phyloP scores from a whole-genome alignment of 2,329 filamentous ascomycete species.

The Pyrenophora tritici-repentis region DNA sequence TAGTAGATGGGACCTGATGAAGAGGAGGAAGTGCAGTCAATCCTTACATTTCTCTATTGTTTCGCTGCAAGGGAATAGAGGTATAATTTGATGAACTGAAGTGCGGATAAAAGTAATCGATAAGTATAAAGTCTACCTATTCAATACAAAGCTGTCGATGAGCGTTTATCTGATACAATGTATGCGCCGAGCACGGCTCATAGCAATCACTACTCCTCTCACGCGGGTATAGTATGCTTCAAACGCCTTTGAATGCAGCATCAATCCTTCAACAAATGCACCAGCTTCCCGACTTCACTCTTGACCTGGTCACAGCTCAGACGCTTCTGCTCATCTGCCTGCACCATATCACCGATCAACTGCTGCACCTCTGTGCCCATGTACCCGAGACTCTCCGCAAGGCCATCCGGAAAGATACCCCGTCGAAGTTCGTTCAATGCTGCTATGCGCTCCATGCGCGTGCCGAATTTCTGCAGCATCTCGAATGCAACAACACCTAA shows the following conservation, averaged over 20 bases:
- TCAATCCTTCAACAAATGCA: slow-evolving; percentile 23
- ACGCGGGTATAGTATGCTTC: not conserved
- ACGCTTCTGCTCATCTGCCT: slow-evolving; percentile 34
- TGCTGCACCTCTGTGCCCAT: slow-evolving; percentile 27
- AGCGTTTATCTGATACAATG: too few relatives aligned
- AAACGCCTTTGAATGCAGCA: not conserved
- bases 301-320: slow-evolving; percentile 40
- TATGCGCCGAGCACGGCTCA: too few relatives aligned
- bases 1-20: not conserved
- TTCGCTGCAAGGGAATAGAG: too few relatives aligned
- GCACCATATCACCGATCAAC: slow-evolving; percentile 42
- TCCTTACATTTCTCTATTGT: too few relatives aligned
- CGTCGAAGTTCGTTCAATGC: slow-evolving; percentile 42
- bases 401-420: slow-evolving; percentile 37
- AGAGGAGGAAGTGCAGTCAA: not conserved
- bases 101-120: too few relatives aligned
- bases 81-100: too few relatives aligned
- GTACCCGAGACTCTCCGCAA: slow-evolving; percentile 29
- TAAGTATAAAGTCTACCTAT: too few relatives aligned
- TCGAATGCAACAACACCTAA: slow-evolving; percentile 68
- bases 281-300: slow-evolving; percentile 25
- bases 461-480: slow-evolving; percentile 59
- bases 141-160: too few relatives aligned
- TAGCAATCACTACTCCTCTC: not conserved
- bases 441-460: slow-evolving; percentile 47